Conservation (phyloP, 768 basidiomycete species). For the Russula compacta region DNA sequence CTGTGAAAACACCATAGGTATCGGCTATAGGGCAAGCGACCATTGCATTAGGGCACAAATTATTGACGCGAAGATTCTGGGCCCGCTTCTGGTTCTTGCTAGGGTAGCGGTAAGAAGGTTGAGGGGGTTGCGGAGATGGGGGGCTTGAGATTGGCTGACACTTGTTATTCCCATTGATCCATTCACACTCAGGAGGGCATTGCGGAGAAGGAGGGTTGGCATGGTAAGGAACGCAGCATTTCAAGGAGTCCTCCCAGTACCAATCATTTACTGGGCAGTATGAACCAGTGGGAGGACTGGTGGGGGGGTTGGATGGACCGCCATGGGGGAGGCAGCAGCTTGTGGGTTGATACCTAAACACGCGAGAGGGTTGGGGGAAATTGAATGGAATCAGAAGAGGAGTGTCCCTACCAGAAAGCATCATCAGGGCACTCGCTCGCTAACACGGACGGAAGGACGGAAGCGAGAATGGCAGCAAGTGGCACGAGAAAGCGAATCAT, state of each 20-base stretch:
- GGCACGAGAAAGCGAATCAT: slow-evolving; percentile 20
- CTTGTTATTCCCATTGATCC: slow-evolving; percentile 32
- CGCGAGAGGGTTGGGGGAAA: neutral
- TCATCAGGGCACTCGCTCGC: slow-evolving; percentile 22
- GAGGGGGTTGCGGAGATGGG: slow-evolving; percentile 28
- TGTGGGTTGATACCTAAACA: slow-evolving; percentile 26
- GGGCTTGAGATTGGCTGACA: slow-evolving; percentile 33
- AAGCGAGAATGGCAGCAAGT: neutral
- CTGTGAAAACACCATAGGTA: too few relatives aligned
- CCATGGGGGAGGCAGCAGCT: slow-evolving; percentile 37
- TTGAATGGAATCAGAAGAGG: neutral
- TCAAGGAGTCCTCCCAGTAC: slow-evolving; percentile 40
- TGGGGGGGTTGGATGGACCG: slow-evolving; percentile 34
- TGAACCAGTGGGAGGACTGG: slow-evolving; percentile 40
- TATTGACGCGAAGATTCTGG: slow-evolving; percentile 30
- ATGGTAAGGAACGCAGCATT: slow-evolving; percentile 45
- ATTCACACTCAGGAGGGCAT: slow-evolving; percentile 39
- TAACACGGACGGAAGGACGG: slow-evolving; percentile 20
- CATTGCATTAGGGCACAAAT: slow-evolving; percentile 20
- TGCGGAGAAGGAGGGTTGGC: slow-evolving; percentile 34
- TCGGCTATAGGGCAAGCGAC: too few relatives aligned
- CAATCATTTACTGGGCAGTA: slow-evolving; percentile 39
- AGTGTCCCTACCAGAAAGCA: slow-evolving; percentile 29
- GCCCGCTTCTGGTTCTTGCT: slow-evolving; percentile 22
- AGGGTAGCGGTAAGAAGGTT: slow-evolving; percentile 28